Conservation (phyloP, 2,329 filamentous ascomycete genomes). For the Rhynchosporium agropyri region DNA sequence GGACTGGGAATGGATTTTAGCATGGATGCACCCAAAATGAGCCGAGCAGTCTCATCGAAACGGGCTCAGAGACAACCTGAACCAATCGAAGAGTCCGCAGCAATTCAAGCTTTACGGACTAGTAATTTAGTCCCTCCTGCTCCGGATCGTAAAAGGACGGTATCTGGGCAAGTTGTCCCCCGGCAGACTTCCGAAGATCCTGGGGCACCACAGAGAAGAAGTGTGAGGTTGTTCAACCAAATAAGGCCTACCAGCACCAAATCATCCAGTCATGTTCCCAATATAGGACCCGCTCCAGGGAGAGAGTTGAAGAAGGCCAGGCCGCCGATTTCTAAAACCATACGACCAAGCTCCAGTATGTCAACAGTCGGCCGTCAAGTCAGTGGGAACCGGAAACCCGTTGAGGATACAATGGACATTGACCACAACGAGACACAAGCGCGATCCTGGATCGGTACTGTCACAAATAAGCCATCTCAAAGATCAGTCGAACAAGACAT, state of each 20-base stretch:
- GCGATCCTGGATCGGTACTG: constrained; percentile 35
- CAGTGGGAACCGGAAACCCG: constrained; percentile 84
- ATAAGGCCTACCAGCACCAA: constrained; percentile 60
- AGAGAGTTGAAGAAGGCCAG: constrained; percentile 84
- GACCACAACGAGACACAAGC: constrained; percentile 63
- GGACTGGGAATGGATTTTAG: constrained; percentile 43
- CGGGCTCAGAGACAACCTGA: constrained; percentile 39
- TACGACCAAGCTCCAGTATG: constrained; percentile 67
- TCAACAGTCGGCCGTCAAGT: constrained; percentile 83
- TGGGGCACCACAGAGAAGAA: constrained; percentile 66
- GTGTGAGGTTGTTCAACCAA: constrained; percentile 71
- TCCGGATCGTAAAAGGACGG: constrained; percentile 80
- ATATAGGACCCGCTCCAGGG: constrained; percentile 61
- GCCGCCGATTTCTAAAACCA: constrained; percentile 66
- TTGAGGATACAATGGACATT: constrained; percentile 68
- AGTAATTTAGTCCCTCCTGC: constrained; percentile 40
- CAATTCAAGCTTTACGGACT: constrained; percentile 33
- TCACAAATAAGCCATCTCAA: constrained; percentile 33
- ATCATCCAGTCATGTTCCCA: constrained; percentile 53
- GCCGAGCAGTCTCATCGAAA: constrained; percentile 41
- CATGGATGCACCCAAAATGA: constrained; percentile 43
- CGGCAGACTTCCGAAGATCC: constrained; percentile 61
- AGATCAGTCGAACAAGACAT: constrained; percentile 51
- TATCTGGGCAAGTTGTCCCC: constrained; percentile 77
- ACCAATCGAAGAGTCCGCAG: constrained; percentile 38